Evolutionary conservation across 805 yeast genomes (phyloP), one percentile per base, ranked within the genome.

Genomic region (Saturnispora hagleri): DNA sequence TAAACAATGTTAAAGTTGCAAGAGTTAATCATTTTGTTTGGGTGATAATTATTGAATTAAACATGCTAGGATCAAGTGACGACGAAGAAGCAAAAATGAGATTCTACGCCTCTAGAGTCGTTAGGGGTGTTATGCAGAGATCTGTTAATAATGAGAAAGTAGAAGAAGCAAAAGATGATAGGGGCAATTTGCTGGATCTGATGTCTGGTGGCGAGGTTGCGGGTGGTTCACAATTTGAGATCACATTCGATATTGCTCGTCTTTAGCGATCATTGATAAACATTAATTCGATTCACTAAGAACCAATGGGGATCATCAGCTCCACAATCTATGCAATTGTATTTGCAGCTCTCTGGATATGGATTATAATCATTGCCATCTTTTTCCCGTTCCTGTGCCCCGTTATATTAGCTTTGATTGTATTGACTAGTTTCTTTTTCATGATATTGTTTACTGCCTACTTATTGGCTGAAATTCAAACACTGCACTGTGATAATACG

Each of bases 21-120:
- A 80, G 83, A 57, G 82, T 84, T 38, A 85, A 82, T 61, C 79
- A 80, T 61, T 75, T 74, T 53, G 67, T 83, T 4, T 80, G 74
- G 57, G 73, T 86, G 24, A 77, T 82, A 2, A 74, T 87, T 3
- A 55, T 83, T 17, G 74, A 70, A 51, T 57, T 86, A 3, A 65
- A 64, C 20, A 80, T 86, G 84, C 65, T 69, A 46, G 90, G 90
- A n/a, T 86, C 83, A 1, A 77, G 85, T 4, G 79, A 79, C 55
- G 87, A 84, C 51, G 89, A 84, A 45, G 91, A 85, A 62, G 65
- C 79, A 1, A 67, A 72, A 33, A 60, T 86, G 34, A 63, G 85
- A 43, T 74, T 72, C 53, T 81, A 81, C 53, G 66, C 76, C 2
- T 64, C 68, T 42, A 68, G 75, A 34, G 64, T 78, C 7, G 67